Evolutionary conservation across 1,139 yeast genomes (phyloP), one percentile per base, ranked within the genome.

Genomic region (Geotrichum australiense): DNA sequence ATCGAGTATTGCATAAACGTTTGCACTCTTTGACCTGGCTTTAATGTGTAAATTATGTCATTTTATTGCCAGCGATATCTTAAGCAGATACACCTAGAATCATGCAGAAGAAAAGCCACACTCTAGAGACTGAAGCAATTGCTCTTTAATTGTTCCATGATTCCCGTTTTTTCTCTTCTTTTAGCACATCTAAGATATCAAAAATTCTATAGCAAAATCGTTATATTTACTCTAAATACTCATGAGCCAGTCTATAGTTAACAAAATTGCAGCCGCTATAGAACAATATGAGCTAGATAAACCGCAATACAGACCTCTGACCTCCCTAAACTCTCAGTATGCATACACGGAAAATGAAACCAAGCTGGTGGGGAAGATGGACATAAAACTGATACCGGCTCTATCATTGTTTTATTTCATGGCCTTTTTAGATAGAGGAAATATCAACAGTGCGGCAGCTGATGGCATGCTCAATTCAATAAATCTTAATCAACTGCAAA

Each of bases 381-480:
- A 57, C 37, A 29, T 48, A 31, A 43, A 46, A n/a, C 37, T 56
- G 14, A 34, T 56, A 5, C 59, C 59, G 2, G 42, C 48, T 26
- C 58, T 73, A 29, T 68, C 75, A 11, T 50, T 71, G 35, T 65
- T 75, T 41, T 75, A 75, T 49, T 66, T 75, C 40, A 61, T 76
- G 43, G 72, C 75, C 45, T 73, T 70, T 51, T 61, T 78, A 47
- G 84, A 78, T 55, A 63, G 80, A 50, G 73, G 74, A 46, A 76
- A 74, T 53, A 71, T 78, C 50, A 26, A 26, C 14, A 26, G 30
- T 79, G 83, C 82, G 0, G 64, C 76, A 50, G 64, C 76, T 24
- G 79, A 75, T 40, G 78, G 78, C 5, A 57, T 78, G 37, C 74
- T 69, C 48, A 63, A 61, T 15, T 79, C 74, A 49, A 57, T 77